These are phyloP conservation scores for Colletotrichum abscissum DNA, from an alignment of 2,329 filamentous ascomycete genomes.

Conservation along the genomic window DNA sequence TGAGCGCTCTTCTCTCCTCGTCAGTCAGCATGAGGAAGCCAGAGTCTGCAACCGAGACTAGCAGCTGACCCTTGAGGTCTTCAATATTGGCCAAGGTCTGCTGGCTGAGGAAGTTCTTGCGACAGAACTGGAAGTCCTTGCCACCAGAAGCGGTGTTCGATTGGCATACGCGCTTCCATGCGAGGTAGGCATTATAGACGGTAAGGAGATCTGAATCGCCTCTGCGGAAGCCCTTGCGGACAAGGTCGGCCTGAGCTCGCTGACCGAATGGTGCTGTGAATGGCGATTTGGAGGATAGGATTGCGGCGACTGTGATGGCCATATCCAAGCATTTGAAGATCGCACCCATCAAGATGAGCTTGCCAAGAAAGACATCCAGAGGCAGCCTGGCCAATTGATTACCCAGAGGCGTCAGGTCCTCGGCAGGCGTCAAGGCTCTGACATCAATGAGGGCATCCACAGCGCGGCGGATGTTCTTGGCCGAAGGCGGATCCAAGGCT, in stretches of 20 bases:
- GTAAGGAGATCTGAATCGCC: conserved; percentile 94
- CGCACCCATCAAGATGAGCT: conserved; percentile 86
- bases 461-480: conserved; percentile 92
- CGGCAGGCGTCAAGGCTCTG: conserved; percentile 81
- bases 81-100: conserved; percentile 93
- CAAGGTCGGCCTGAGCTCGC: conserved; percentile 82
- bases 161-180: conserved; percentile 87
- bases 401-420: conserved; percentile 89
- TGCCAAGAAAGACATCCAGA: conserved; percentile 93
- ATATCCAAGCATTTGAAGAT: conserved; percentile 94
- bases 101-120: conserved; percentile 92
- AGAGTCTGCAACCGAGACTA: conserved; percentile 86
- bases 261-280: conserved; percentile 90
- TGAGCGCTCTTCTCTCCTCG: conserved; percentile 77
- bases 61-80: conserved; percentile 91
- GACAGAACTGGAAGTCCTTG: conserved; percentile 90
- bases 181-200: conserved; percentile 90
- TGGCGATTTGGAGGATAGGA: conserved; percentile 93
- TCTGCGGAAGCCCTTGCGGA: conserved; percentile 81
- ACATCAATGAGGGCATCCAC: conserved; percentile 95
- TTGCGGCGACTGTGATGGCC: conserved; percentile 89
- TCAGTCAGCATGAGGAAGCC: conserved; percentile 82
- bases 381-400: conserved; percentile 88
- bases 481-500: conserved; percentile 88
- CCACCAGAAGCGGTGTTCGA: conserved; percentile 65